Evolutionary conservation across 176 grass and related monocot species (phyloP).

Genomic region (Ampelocalamus luodianensis): DNA sequence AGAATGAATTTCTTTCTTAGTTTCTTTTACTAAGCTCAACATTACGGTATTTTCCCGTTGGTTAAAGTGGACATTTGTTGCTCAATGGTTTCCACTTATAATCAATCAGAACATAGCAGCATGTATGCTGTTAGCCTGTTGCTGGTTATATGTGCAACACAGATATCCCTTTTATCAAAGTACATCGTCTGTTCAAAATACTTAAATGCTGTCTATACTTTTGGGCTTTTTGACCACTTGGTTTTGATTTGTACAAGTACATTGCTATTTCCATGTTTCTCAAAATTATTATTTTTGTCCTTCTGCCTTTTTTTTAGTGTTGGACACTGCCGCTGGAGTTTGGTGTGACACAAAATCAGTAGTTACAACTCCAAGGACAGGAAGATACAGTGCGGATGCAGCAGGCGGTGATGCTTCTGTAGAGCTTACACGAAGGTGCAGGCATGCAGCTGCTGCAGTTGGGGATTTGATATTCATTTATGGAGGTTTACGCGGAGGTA

Average conservation of each 20-base stretch:
- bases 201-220: slow-evolving; percentile 4
- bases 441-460: slow-evolving; percentile 98
- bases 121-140: not conserved
- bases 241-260: not conserved
- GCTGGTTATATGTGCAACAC: slow-evolving; percentile 13
- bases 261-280: not conserved
- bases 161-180: slow-evolving; percentile 24
- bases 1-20: slow-evolving; percentile 14
- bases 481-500: slow-evolving; percentile 98
- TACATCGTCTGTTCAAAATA: slow-evolving; percentile 14
- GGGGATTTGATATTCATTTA: slow-evolving; percentile 97
- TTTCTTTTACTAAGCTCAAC: slow-evolving; percentile 22
- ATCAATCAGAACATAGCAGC: slow-evolving; percentile 8
- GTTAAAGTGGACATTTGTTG: slow-evolving; percentile 5
- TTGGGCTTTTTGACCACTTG: not conserved
- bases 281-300: slow-evolving; percentile 28
- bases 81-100: slow-evolving; percentile 6
- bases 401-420: slow-evolving; percentile 86
- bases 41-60: not conserved
- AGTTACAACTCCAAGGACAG: slow-evolving; percentile 92
- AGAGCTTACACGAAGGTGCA: slow-evolving; percentile 85
- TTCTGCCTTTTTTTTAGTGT: slow-evolving; percentile 58
- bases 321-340: slow-evolving; percentile 97
- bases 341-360: slow-evolving; percentile 98
- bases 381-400: slow-evolving; percentile 92